Evolutionary conservation across 176 grass and related monocot genomes (phyloP).

Genomic region (Juncus effusus): DNA sequence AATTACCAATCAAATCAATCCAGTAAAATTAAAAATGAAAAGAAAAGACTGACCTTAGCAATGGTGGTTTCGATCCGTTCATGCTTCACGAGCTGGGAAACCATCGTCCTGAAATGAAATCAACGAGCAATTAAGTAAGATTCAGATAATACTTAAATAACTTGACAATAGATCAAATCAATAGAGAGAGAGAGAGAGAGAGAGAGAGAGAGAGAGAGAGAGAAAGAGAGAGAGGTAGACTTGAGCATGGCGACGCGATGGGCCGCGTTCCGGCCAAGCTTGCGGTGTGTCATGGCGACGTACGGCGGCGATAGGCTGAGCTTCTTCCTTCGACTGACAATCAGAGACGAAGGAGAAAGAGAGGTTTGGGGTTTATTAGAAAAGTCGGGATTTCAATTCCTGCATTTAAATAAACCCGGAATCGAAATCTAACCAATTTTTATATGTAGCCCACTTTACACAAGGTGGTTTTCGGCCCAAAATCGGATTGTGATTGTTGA

Average conservation of each 20-base stretch:
- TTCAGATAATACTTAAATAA: too few species aligned
- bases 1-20: background rate
- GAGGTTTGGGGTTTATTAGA: constrained; percentile 13
- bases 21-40: background rate
- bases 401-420: too few species aligned
- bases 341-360: background rate
- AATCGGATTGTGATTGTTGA: too few species aligned
- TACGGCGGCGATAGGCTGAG: constrained; percentile 24
- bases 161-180: background rate
- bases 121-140: too few species aligned
- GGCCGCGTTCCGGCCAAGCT: constrained; percentile 55
- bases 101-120: constrained; percentile 73
- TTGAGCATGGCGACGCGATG: constrained; percentile 74
- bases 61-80: constrained; percentile 92
- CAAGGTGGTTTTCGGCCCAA: too few species aligned
- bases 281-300: constrained; percentile 55
- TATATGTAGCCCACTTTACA: too few species aligned
- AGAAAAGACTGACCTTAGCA: constrained; percentile 44
- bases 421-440: too few species aligned
- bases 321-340: constrained; percentile 20
- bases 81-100: constrained; percentile 96
- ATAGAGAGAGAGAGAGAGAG: background rate
- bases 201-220: background rate
- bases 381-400: too few species aligned
- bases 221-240: constrained; percentile 1